phyloP scores from a whole-genome alignment of 2,329 filamentous ascomycete species.

The Fusarium buharicum region DNA sequence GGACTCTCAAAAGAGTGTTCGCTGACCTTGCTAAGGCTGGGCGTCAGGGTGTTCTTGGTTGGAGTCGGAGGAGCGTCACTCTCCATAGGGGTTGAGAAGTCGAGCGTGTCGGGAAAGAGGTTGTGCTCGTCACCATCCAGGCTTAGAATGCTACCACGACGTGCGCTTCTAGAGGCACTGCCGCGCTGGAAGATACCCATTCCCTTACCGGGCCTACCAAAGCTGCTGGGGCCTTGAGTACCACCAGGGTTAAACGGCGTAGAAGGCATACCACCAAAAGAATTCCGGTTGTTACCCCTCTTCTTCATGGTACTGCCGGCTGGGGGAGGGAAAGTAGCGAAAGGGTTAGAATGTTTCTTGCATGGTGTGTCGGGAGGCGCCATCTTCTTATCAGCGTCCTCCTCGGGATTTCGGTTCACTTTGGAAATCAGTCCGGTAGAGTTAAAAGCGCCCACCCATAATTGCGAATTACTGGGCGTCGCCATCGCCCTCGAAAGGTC shows the following conservation, averaged over 20 bases:
- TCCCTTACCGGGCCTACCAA: conserved; percentile 68
- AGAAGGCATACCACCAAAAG: conserved; percentile 77
- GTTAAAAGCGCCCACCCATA: conserved; percentile 85
- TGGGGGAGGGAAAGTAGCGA: conserved; percentile 72
- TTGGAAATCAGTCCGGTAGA: conserved; percentile 96
- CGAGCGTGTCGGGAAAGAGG: conserved; percentile 49
- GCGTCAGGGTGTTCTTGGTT: conserved; percentile 74
- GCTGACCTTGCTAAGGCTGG: conserved; percentile 54
- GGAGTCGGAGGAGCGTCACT: conserved; percentile 90
- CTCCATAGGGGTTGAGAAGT: conserved; percentile 45
- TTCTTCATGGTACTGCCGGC: conserved; percentile 70
- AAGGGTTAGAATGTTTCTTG: conserved; percentile 80
- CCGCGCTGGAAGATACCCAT: conserved; percentile 74
- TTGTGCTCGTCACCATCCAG: conserved; percentile 80
- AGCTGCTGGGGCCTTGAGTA: conserved; percentile 57
- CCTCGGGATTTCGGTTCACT: conserved; percentile 84
- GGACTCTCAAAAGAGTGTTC: conserved; percentile 56
- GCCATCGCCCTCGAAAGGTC: conserved; percentile 48
- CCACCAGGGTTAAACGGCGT: conserved; percentile 79
- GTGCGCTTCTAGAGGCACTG: conserved; percentile 55
- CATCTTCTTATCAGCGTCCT: conserved; percentile 68
- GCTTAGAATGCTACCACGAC: conserved; percentile 79
- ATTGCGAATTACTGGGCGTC: conserved; percentile 62
- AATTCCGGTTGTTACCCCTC: conserved; percentile 71
- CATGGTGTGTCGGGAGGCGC: conserved; percentile 95